Evolutionary conservation across 2,329 filamentous ascomycete genomes (phyloP), one percentile per base, ranked within the genome.

Genomic region (Pseudogymnoascus sp.): DNA sequence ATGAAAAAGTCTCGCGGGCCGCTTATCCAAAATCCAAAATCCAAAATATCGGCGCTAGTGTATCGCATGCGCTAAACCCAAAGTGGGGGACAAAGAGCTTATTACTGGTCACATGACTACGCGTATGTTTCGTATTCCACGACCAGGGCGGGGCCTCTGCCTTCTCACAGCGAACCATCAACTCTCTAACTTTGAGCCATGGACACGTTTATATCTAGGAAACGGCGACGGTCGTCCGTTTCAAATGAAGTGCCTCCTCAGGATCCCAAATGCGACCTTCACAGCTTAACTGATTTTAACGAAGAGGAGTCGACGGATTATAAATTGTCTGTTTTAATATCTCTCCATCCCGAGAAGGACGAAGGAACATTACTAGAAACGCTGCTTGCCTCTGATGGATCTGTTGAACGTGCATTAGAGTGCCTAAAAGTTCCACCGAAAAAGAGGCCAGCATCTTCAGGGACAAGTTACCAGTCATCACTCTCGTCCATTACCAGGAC

Each of bases 281-380:
- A 28, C 6, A 25, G 23, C 42, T 28, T n/a, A 49, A n/a, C 42
- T 49, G 42, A 49, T 49, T 49, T 49, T 6, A 71, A 74, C n/a
- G 82, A 85, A 14, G 85, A 92, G 14, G 90, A 96, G 55, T 87
- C 89, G 1, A 99, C 94, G 0, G 94, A 97, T 66, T 80, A 95
- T 69, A 97, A 97, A 71, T 77, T 99, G 12, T 92, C 92, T 1
- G 78, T 96, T 1, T 78, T 99, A 2, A 83, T 88, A 2, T 97
- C 94, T 0, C 76, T 97, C 0, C 82, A 92, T 67, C 85, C 90
- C 0, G 72, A 78, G 0, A 67, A 86, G 3, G 80, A 85, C 6
- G 85, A 89, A 55, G 84, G 87, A 36, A 78, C 81, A 0, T 78
- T 97, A 0, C 81, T 99, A 0, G 93, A 97, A 66, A 78, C 91